A percentile compares a stretch with the other conserved stretches of the same genome.
These are phyloP conservation scores for Emergomyces orientalis DNA, from an alignment of 2,329 filamentous ascomycete genomes.

Conservation along the genomic window DNA sequence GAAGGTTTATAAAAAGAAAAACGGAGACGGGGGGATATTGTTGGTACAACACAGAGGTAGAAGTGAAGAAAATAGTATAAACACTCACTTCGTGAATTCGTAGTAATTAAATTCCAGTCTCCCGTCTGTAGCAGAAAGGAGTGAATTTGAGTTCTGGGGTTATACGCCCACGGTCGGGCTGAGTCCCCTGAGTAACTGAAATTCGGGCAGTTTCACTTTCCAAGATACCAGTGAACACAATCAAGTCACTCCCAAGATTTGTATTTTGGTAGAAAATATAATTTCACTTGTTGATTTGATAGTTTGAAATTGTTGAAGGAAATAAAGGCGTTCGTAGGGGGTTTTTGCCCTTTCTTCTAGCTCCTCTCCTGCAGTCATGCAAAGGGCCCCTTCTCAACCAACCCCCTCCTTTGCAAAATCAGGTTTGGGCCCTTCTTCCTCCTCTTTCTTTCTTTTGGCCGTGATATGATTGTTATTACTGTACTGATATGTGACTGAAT, in stretches of 20 bases:
- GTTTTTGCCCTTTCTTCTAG: neutral
- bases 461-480: neutral
- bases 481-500: neutral
- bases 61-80: neutral
- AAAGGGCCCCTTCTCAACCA: neutral
- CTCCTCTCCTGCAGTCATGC: neutral
- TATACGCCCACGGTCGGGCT: no score
- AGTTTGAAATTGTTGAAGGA: neutral
- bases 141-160: neutral
- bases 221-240: neutral
- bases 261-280: neutral
- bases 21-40: neutral
- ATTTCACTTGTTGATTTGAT: neutral
- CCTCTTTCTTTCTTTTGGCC: neutral
- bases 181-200: neutral
- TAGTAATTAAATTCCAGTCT: neutral
- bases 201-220: neutral
- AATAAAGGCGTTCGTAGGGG: neutral
- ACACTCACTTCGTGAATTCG: slow-evolving; percentile 1
- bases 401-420: neutral
- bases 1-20: neutral
- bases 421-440: neutral
- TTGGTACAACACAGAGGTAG: neutral
- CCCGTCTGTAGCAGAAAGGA: neutral
- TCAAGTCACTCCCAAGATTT: neutral